A percentile compares a stretch with the other conserved stretches of the same genome.
These are phyloP conservation scores for Penicillium parvum DNA, from an alignment of 495 filamentous ascomycete species.

Conservation along the genomic window DNA sequence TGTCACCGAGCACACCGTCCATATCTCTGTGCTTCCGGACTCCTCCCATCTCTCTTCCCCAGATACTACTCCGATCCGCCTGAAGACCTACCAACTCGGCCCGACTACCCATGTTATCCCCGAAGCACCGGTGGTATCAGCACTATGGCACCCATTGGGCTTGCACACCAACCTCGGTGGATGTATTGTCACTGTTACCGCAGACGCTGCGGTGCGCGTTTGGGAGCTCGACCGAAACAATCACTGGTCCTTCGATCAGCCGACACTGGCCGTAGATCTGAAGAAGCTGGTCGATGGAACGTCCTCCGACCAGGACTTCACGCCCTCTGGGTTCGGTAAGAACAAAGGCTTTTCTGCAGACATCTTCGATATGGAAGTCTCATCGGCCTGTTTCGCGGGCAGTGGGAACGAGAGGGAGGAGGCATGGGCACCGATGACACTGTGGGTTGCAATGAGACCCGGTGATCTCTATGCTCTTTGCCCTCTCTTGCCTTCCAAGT, in stretches of 20 bases:
- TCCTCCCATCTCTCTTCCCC: conserved; percentile 62
- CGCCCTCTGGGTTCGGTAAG: conserved; percentile 60
- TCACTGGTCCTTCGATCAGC: conserved; percentile 76
- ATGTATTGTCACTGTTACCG: conserved; percentile 77
- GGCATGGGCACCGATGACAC: conserved; percentile 84
- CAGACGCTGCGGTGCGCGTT: conserved; percentile 76
- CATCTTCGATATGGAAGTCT: conserved; percentile 79
- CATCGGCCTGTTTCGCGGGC: conserved; percentile 76
- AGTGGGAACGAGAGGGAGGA: conserved; percentile 59
- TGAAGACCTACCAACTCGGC: conserved; percentile 79
- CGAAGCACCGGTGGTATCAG: conserved; percentile 68
- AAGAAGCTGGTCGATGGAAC: conserved; percentile 76
- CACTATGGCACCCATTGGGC: conserved; percentile 84
- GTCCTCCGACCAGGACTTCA: conserved; percentile 70
- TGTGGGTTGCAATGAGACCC: conserved; percentile 85
- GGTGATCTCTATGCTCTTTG: conserved; percentile 91
- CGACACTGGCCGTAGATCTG: conserved; percentile 76
- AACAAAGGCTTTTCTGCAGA: conserved; percentile 83
- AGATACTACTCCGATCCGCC: conserved; percentile 60
- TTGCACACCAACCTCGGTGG: conserved; percentile 52
- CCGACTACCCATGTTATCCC: conserved; percentile 85
- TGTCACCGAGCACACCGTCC: conserved; percentile 75
- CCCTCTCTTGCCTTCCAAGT: conserved; percentile 75
- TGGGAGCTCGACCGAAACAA: conserved; percentile 82
- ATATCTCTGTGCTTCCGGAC: conserved; percentile 74